Conservation (phyloP, 1,139 yeast species). For the Blastobotrys buckinghamii region DNA sequence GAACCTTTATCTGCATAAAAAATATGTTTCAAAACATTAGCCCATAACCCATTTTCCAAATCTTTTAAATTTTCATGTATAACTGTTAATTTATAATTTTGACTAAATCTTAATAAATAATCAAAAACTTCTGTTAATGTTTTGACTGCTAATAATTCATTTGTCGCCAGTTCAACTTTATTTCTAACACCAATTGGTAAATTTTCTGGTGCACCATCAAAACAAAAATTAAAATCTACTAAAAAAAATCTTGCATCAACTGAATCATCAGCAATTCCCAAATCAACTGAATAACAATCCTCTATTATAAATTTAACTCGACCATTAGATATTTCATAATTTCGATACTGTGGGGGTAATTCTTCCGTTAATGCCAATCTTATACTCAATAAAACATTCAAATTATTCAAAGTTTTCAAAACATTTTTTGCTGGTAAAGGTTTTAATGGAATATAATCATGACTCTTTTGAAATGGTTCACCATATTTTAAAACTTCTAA, state of each 20-base stretch:
- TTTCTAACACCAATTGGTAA: conserved; percentile 37
- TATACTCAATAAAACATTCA: conserved; percentile 68
- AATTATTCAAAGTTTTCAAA: conserved; percentile 56
- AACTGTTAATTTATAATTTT: conserved; percentile 66
- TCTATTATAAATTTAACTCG: conserved; percentile 61
- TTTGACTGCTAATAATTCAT: conserved; percentile 47
- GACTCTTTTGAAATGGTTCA: conserved; percentile 67
- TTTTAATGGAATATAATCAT: conserved; percentile 49
- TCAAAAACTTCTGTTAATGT: conserved; percentile 60
- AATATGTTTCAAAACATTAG: conserved; percentile 58
- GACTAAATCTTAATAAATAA: conserved; percentile 63
- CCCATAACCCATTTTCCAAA: conserved; percentile 55
- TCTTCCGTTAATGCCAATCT: conserved; percentile 62
- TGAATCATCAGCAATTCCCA: conserved; percentile 64
- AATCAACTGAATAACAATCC: conserved; percentile 61
- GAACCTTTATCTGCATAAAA: conserved; percentile 59
- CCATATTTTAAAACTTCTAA: conserved; percentile 78
- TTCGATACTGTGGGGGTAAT: conserved; percentile 57
- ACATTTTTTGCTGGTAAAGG: conserved; percentile 53
- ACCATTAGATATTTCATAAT: conserved; percentile 68
- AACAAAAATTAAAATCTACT: conserved; percentile 64
- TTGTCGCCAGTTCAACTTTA: conserved; percentile 51
- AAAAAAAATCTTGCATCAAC: conserved; percentile 55
- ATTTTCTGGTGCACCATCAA: conserved; percentile 27
- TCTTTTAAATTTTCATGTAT: conserved; percentile 60